These are phyloP conservation scores for Dryadomyces quercivorus DNA, from an alignment of 2,329 filamentous ascomycete species.

Conservation along the genomic window DNA sequence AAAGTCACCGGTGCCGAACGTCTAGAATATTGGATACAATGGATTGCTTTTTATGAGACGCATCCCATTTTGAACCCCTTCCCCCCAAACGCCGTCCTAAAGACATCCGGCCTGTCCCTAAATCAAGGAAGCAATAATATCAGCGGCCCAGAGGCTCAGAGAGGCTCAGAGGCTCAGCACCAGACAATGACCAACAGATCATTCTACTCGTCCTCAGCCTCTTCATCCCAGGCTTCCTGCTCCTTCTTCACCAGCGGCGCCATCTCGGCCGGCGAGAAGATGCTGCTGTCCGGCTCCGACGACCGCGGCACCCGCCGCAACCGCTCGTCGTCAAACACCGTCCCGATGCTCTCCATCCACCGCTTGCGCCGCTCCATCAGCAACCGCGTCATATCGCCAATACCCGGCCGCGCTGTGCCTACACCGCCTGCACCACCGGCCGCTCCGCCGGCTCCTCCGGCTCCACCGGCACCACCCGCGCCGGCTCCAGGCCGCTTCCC, in stretches of 20 bases:
- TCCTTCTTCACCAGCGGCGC: slow-evolving; percentile 60
- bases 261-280: slow-evolving; percentile 68
- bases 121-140: too few relatives aligned
- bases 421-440: slow-evolving; percentile 22
- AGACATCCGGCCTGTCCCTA: too few relatives aligned
- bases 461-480: slow-evolving; percentile 42
- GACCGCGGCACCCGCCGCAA: slow-evolving; percentile 57
- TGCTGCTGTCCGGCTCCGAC: slow-evolving; percentile 50
- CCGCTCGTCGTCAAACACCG: slow-evolving; percentile 77
- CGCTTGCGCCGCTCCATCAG: slow-evolving; percentile 83
- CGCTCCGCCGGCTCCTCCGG: slow-evolving; percentile 15
- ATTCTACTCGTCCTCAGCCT: slow-evolving; percentile 48
- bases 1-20: too few relatives aligned
- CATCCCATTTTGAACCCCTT: too few relatives aligned
- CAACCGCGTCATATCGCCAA: slow-evolving; percentile 81
- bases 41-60: too few relatives aligned
- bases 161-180: too few relatives aligned
- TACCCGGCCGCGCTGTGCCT: slow-evolving; percentile 60
- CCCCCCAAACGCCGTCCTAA: too few relatives aligned
- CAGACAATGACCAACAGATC: too few relatives aligned
- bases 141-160: too few relatives aligned
- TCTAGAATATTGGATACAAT: too few relatives aligned
- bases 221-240: slow-evolving; percentile 71
- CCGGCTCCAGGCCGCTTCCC: slow-evolving; percentile 36
- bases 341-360: slow-evolving; percentile 85